phyloP scores from a whole-genome alignment of 163 green algal species.

The Scenedesmus sp. region DNA sequence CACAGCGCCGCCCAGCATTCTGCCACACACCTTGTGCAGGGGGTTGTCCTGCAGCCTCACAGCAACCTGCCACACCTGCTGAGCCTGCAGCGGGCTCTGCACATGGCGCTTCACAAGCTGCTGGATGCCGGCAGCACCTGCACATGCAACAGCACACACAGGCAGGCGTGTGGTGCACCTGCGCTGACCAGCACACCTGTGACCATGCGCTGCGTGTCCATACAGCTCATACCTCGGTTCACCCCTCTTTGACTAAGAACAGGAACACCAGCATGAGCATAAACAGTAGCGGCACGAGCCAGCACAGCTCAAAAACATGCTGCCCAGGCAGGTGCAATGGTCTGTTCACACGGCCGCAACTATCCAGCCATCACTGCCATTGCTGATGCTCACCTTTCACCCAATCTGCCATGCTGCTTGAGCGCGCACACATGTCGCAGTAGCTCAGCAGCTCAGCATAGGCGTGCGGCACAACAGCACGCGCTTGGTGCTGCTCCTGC shows the following conservation, averaged over 20 bases:
- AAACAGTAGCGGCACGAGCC: not conserved
- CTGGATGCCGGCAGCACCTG: conserved; percentile 26
- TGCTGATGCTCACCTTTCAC: conserved; percentile 22
- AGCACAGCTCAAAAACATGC: not conserved
- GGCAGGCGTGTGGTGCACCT: not conserved
- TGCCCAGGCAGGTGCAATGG: not conserved
- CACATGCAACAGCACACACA: not conserved
- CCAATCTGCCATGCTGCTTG: conserved; percentile 15
- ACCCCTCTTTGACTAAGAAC: too few relatives aligned
- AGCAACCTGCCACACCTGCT: conserved; percentile 39
- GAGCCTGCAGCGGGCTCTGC: conserved; percentile 33
- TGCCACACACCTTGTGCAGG: not conserved
- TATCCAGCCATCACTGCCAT: not conserved
- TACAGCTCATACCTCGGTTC: not conserved
- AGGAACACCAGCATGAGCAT: not conserved
- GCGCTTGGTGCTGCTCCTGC: not conserved
- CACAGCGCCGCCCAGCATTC: conserved; percentile 20
- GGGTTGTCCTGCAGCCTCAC: conserved; percentile 12
- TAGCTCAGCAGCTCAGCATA: not conserved
- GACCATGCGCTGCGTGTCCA: not conserved
- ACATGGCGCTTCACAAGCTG: not conserved
- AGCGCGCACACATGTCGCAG: conserved; percentile 12
- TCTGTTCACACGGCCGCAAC: not conserved
- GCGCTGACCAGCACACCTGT: not conserved
- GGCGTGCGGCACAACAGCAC: not conserved